A percentile compares a stretch with the other conserved stretches of the same genome.
Conservation (phyloP, 2,329 filamentous ascomycete species). For the Tetracladium maxilliforme region DNA sequence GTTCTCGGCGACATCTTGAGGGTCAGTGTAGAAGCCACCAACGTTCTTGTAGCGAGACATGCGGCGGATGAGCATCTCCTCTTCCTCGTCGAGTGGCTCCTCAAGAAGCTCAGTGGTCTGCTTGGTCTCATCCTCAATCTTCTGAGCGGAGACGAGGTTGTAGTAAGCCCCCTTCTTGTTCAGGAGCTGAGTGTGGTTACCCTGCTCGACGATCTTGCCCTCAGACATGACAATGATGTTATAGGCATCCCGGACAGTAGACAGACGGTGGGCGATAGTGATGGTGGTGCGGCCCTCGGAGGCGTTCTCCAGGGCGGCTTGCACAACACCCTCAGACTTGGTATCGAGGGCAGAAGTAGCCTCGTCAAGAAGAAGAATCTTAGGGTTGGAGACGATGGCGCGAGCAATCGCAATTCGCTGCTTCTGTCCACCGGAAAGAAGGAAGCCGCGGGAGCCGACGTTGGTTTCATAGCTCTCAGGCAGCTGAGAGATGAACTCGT, state of each 20-base stretch:
- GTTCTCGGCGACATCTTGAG: slow-evolving; percentile 45
- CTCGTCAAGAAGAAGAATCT: slow-evolving; percentile 85
- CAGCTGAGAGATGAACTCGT: slow-evolving; percentile 72
- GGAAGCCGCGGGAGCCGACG: slow-evolving; percentile 87
- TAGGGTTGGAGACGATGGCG: slow-evolving; percentile 81
- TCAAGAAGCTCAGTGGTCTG: slow-evolving; percentile 35
- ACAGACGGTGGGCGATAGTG: slow-evolving; percentile 87
- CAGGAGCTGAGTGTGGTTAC: slow-evolving; percentile 70
- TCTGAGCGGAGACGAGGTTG: slow-evolving; percentile 77
- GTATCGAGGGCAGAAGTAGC: slow-evolving; percentile 90
- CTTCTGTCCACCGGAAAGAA: slow-evolving; percentile 90
- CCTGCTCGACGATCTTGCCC: slow-evolving; percentile 83
- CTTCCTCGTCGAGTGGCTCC: slow-evolving; percentile 29
- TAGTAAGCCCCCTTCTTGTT: slow-evolving; percentile 60
- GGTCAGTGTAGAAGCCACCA: slow-evolving; percentile 30
- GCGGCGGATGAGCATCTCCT: slow-evolving; percentile 34
- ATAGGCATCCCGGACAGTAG: slow-evolving; percentile 85
- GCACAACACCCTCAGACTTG: slow-evolving; percentile 86
- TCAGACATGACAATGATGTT: slow-evolving; percentile 89
- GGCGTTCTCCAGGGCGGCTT: slow-evolving; percentile 79
- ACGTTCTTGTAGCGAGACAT: slow-evolving; percentile 22
- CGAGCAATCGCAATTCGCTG: slow-evolving; percentile 91
- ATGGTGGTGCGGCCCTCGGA: slow-evolving; percentile 83
- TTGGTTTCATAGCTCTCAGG: slow-evolving; percentile 87
- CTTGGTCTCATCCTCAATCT: slow-evolving; percentile 49